Evolutionary conservation across 768 basidiomycete genomes (phyloP), one percentile per base, ranked within the genome.

Genomic region (Rhodosporidiobolus odoratus): DNA sequence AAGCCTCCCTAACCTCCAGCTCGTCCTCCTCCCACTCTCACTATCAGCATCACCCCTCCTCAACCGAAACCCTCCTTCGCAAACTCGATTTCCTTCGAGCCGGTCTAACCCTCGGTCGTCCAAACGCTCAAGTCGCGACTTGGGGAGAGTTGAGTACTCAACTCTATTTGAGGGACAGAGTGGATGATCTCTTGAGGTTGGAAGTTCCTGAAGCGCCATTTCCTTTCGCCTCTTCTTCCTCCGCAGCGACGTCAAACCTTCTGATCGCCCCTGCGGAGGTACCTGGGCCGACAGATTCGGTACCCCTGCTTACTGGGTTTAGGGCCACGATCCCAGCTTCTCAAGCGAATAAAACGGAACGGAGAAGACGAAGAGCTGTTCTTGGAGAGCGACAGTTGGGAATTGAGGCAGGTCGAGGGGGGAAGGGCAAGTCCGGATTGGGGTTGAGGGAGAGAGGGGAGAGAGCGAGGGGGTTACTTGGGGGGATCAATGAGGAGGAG

Each of bases 321-420:
- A 89, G 91, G 76, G 95, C 95, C 25, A 97, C 95, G 3, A 89
- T 96, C 52, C 95, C 95, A 19, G 90, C 89, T 77, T 86, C 93
- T 47, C 89, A 92, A 75, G 85, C 87, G 77, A 84, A 90, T 63
- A 87, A 89, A 71, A 83, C 86, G 21, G 74, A 69, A 16, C 63
- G 74, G 7, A 30, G 74, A 25, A 41, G 58, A 2, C 40, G 56
- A 23, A 60, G 70, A 0, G 74, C 70, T 13, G 16, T 65, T 8
- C 13, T 53, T 3, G 58, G 66, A 43, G 73, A 75, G 54, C 17
- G 37, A 34, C 9, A 9, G 54, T 23, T 56, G 17, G 60, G 52
- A 30, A 27, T 53, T 25, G 23, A 10, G 52, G 52, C 57, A 3
- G n/a, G 53, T 15, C 56, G 19, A 88, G 27, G 87, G 37, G 84